Conservation (phyloP, 176 grass and related monocot genomes). For the Thalia dealbata region DNA sequence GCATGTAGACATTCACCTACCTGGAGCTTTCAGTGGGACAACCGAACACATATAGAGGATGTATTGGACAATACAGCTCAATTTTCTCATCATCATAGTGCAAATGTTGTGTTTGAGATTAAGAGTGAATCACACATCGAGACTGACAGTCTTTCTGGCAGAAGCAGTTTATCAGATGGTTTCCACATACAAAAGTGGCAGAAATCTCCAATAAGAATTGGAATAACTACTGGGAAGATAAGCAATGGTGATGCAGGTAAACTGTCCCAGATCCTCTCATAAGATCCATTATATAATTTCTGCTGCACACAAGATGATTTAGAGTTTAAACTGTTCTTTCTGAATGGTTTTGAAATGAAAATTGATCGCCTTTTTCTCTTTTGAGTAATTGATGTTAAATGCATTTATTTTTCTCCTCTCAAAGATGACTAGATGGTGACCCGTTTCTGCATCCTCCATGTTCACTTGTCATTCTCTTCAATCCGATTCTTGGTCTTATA, state of each 20-base stretch:
- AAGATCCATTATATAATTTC: not conserved
- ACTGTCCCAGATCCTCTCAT: not conserved
- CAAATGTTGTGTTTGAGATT: slow-evolving; percentile 20
- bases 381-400: not conserved
- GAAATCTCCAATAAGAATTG: slow-evolving; percentile 30
- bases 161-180: slow-evolving; percentile 10
- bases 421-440: too few species aligned
- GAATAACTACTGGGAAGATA: slow-evolving; percentile 17
- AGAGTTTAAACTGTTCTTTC: not conserved
- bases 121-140: slow-evolving; percentile 23
- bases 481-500: not conserved
- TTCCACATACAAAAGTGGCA: slow-evolving; percentile 13
- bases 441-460: not conserved
- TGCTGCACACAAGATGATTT: not conserved
- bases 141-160: slow-evolving; percentile 18
- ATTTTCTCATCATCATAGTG: slow-evolving; percentile 30
- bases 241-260: slow-evolving; percentile 32
- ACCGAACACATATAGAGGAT: slow-evolving; percentile 57
- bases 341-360: not conserved
- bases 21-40: slow-evolving; percentile 60
- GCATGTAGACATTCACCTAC: slow-evolving; percentile 44
- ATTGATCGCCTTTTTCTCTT: not conserved
- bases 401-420: not conserved
- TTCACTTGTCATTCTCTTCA: not conserved
- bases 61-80: slow-evolving; percentile 6